These are phyloP conservation scores for Pseudonectria foliicola DNA, from an alignment of 2,329 filamentous ascomycete species.

Conservation along the genomic window DNA sequence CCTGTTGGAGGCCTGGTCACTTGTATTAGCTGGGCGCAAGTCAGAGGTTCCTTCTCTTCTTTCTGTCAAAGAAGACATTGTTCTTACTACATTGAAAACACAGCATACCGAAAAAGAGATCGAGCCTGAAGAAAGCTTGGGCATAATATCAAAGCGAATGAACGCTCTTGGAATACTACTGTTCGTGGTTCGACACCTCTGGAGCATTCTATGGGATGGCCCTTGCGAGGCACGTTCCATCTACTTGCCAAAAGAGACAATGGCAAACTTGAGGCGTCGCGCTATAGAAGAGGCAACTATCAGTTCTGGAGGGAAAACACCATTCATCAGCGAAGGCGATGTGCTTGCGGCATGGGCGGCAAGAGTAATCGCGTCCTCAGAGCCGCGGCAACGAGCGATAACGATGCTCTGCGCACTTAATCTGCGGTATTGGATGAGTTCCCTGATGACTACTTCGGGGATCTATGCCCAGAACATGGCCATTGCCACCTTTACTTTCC, in stretches of 20 bases:
- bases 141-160: constrained; percentile 16
- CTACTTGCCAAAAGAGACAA: constrained; percentile 28
- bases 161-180: constrained; percentile 19
- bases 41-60: constrained; percentile 31
- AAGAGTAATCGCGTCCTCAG: constrained; percentile 12
- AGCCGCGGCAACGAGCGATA: constrained; percentile 15
- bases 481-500: constrained; percentile 12
- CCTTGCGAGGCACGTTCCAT: constrained; percentile 29
- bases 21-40: constrained; percentile 36
- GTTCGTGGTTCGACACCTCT: constrained; percentile 29
- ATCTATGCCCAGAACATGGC: constrained; percentile 23
- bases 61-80: constrained; percentile 27
- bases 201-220: constrained; percentile 25
- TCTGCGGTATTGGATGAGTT: constrained; percentile 18
- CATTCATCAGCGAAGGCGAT: constrained; percentile 41
- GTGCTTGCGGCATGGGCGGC: constrained; percentile 36
- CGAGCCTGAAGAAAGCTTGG: constrained; percentile 1
- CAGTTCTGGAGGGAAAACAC: constrained; percentile 4
- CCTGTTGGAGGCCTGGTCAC: constrained; percentile 39
- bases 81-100: constrained; percentile 15
- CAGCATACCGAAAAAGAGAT: not conserved
- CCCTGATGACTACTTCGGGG: constrained; percentile 8
- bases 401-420: constrained; percentile 21
- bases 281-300: constrained; percentile 21
- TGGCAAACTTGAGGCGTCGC: constrained; percentile 23